Evolutionary conservation across 140 eudicot genomes (phyloP).

Genomic region (Senecio squalidus): DNA sequence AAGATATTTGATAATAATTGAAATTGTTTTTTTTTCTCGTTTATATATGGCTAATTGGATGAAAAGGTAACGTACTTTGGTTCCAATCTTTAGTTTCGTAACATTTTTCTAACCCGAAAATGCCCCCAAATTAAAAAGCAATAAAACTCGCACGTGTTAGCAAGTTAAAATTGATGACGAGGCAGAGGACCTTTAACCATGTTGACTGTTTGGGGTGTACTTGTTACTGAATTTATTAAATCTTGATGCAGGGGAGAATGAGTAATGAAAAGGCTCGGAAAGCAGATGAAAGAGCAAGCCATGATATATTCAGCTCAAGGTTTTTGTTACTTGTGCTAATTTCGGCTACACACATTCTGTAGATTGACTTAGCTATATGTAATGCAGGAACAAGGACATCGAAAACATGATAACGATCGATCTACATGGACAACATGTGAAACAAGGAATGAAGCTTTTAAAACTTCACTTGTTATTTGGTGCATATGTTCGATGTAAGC

Average conservation of each 20-base stretch:
- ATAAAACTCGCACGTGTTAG: no score
- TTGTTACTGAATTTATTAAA: no score
- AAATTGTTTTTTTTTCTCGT: no score
- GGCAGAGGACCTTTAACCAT: no score
- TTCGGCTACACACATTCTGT: background rate
- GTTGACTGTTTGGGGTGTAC: no score
- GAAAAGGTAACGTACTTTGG: no score
- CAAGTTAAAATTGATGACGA: no score
- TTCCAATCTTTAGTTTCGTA: no score
- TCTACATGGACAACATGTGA: conserved; percentile 96
- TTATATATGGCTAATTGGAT: no score
- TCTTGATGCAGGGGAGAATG: conserved; percentile 53
- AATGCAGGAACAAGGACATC: conserved; percentile 71
- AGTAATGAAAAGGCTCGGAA: conserved; percentile 61
- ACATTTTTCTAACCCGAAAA: no score
- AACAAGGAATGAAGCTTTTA: conserved; percentile 83
- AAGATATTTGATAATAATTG: background rate
- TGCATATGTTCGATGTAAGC: conserved; percentile 91
- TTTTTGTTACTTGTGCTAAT: conserved; percentile 26
- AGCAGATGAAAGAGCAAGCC: conserved; percentile 91
- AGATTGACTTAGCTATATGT: conserved; percentile 5
- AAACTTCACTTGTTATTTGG: conserved; percentile 93
- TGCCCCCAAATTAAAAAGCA: no score
- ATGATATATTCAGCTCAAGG: conserved; percentile 82
- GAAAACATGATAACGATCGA: conserved; percentile 84